Evolutionary conservation across 768 basidiomycete species (phyloP).

Genomic region (Collybia mongolica): DNA sequence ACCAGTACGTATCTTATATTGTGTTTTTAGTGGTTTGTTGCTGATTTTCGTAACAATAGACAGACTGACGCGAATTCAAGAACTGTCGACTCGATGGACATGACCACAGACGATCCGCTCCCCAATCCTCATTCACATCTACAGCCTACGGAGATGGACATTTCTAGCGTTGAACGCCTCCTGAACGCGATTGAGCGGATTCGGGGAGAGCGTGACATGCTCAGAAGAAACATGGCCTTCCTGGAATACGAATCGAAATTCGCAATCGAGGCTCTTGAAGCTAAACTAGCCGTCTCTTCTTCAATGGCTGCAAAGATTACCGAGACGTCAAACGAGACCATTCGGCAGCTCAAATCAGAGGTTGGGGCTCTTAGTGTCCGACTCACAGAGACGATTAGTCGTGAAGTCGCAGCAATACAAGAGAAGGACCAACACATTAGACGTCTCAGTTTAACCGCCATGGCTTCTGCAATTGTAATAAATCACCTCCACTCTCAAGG

Average conservation of each 20-base stretch:
- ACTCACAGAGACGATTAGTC: constrained; percentile 11
- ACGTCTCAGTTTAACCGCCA: constrained; percentile 29
- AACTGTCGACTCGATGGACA: neutral
- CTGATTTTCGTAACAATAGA: no score
- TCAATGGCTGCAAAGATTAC: constrained; percentile 17
- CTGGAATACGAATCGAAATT: constrained; percentile 66
- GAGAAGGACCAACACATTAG: constrained; percentile 28
- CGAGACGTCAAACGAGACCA: constrained; percentile 15
- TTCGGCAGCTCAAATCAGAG: constrained; percentile 26
- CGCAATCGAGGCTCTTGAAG: constrained; percentile 56
- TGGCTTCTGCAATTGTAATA: constrained; percentile 38
- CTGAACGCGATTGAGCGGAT: constrained; percentile 65
- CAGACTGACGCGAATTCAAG: no score
- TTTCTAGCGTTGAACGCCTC: constrained; percentile 48
- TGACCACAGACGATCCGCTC: neutral
- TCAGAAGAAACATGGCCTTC: constrained; percentile 66
- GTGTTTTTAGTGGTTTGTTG: no score
- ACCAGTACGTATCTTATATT: no score
- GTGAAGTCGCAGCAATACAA: constrained; percentile 15
- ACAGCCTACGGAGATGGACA: neutral
- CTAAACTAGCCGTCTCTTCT: constrained; percentile 35
- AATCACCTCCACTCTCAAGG: constrained; percentile 31
- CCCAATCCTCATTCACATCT: constrained; percentile 5
- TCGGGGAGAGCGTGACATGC: constrained; percentile 61
- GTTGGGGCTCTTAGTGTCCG: constrained; percentile 25